Evolutionary conservation across 495 filamentous ascomycete species (phyloP).

Genomic region (Penicillium diatomitis): DNA sequence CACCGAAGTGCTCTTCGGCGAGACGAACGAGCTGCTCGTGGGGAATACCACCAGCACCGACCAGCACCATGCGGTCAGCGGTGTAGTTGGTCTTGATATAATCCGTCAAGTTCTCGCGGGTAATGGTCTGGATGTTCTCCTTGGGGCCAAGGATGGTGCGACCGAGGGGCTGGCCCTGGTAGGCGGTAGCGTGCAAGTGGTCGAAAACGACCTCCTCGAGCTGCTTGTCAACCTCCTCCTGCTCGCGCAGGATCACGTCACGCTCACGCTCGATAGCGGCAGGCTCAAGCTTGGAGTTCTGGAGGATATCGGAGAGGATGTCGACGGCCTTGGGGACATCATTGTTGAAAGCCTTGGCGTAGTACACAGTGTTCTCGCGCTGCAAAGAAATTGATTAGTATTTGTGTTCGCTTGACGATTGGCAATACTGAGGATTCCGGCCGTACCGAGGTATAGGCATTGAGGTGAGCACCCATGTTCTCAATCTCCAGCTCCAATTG

Average conservation of each 20-base stretch:
- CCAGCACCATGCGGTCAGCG: conserved; percentile 97
- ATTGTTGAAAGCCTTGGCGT: conserved; percentile 96
- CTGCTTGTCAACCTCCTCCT: conserved; percentile 99
- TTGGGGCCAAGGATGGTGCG: conserved; percentile 96
- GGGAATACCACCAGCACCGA: conserved; percentile 87
- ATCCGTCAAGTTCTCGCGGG: conserved; percentile 74
- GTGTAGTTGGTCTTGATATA: conserved; percentile 99
- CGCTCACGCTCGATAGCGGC: conserved; percentile 91
- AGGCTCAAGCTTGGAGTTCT: conserved; percentile 94
- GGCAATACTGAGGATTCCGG: conserved; percentile 14
- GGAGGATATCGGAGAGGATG: conserved; percentile 97
- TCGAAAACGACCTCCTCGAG: conserved; percentile 99
- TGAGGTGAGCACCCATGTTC: conserved; percentile 99
- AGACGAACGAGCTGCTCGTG: conserved; percentile 90
- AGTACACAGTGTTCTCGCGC: conserved; percentile 99
- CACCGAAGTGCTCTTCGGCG: conserved; percentile 90
- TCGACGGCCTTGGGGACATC: conserved; percentile 93
- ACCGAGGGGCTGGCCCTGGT: conserved; percentile 89
- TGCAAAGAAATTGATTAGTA: conserved; percentile 36
- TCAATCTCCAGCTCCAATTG: conserved; percentile 99
- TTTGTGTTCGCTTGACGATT: neutral
- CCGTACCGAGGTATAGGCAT: conserved; percentile 97
- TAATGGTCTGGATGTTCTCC: conserved; percentile 96
- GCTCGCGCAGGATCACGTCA: conserved; percentile 95
- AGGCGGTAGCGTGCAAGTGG: conserved; percentile 97